A percentile compares a stretch with the other conserved stretches of the same genome.
Evolutionary conservation across 441 rosid species (phyloP).

Genomic region (Kokia cookei): DNA sequence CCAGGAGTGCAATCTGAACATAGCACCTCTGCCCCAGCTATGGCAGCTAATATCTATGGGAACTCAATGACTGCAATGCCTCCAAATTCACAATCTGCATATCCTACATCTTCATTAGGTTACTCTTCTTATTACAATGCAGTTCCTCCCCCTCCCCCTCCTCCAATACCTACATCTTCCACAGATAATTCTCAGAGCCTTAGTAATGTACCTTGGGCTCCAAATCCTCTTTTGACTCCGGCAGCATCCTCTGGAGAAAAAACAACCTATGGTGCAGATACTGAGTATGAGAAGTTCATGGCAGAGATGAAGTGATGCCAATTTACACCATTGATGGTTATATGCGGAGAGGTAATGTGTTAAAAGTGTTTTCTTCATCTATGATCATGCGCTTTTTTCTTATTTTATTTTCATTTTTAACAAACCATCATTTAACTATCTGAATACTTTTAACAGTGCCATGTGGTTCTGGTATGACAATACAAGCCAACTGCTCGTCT

Average conservation of each 20-base stretch:
- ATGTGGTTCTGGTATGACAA: not conserved
- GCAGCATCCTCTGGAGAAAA: constrained; percentile 56
- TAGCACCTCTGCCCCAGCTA: constrained; percentile 42
- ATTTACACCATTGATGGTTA: constrained; percentile 8
- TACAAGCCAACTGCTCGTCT: not conserved
- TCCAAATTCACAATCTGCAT: constrained; percentile 47
- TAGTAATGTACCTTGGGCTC: constrained; percentile 68
- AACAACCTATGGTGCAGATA: constrained; percentile 58
- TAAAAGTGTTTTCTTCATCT: not conserved
- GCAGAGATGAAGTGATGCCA: constrained; percentile 77
- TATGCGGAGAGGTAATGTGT: constrained; percentile 42
- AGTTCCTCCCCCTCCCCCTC: constrained; percentile 62
- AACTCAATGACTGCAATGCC: constrained; percentile 40
- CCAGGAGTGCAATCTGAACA: constrained; percentile 83
- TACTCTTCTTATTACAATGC: constrained; percentile 73
- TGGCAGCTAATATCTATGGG: constrained; percentile 43
- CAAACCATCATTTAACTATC: not conserved
- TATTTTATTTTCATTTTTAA: not conserved
- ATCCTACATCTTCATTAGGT: constrained; percentile 45
- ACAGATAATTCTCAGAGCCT: constrained; percentile 52
- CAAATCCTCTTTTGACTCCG: constrained; percentile 54
- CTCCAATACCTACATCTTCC: constrained; percentile 43
- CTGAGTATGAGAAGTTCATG: constrained; percentile 95
- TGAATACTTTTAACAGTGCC: not conserved
- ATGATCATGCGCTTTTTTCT: not conserved